phyloP scores from a whole-genome alignment of 2,329 filamentous ascomycete genomes.

The Cordyceps javanica region DNA sequence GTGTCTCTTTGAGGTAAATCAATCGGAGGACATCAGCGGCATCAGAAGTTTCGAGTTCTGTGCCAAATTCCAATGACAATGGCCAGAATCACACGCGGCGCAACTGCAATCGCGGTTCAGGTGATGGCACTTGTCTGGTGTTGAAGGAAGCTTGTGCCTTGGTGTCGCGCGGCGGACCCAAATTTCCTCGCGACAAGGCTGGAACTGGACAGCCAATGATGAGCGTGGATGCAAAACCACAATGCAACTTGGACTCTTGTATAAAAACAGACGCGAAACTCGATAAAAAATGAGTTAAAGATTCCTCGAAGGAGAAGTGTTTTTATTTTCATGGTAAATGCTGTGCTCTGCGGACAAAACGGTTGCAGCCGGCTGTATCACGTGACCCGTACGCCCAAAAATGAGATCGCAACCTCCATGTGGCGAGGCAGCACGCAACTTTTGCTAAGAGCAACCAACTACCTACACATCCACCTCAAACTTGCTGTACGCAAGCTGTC shows the following conservation, averaged over 20 bases:
- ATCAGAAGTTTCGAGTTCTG: not conserved
- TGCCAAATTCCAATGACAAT: not conserved
- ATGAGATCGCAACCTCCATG: not conserved
- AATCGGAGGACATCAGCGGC: not conserved
- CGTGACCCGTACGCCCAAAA: not conserved
- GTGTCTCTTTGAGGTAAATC: not conserved
- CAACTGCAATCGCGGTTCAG: not conserved
- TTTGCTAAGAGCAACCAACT: not conserved
- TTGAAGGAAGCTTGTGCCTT: conserved; percentile 15
- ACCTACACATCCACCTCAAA: not conserved
- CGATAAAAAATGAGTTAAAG: too few relatives aligned
- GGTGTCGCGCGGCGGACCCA: conserved; percentile 21
- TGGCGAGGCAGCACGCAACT: not conserved
- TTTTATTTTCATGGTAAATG: too few relatives aligned
- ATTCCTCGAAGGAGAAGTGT: too few relatives aligned
- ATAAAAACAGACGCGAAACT: too few relatives aligned
- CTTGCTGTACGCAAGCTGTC: not conserved
- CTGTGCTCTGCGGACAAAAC: not conserved
- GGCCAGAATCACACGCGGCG: conserved; percentile 4
- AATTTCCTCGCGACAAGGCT: conserved; percentile 34
- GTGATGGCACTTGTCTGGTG: conserved; percentile 15
- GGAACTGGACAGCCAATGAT: conserved; percentile 8
- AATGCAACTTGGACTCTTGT: not conserved
- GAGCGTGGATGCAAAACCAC: conserved; percentile 20
- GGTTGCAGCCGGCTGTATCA: not conserved